Base-by-base conservation (phyloP, 306 rosid genomes). In the Acacia acuminata region DNA sequence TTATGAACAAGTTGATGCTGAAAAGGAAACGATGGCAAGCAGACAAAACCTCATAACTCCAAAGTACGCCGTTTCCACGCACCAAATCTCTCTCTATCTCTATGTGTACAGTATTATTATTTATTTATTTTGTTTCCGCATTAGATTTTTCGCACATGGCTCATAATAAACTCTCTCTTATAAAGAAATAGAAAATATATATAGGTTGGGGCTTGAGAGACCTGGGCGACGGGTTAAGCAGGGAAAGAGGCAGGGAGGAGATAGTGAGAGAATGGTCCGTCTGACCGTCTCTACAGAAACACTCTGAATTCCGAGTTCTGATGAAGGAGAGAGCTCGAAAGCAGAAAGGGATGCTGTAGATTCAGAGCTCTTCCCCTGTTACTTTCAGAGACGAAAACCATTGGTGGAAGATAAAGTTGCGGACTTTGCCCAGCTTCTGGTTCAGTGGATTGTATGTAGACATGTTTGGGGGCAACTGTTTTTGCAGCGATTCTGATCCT, bases 391-490 rank as follows among this genome's bases (percentile, higher is more conserved):
- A 19, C 47, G 20, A 67, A 36, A 36, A 67, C 8, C 47, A 12
- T 25, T 61, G 17, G 34, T 58, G 65, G 32, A 58, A 22, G 65
- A 58, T 58, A 22, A 58, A 58, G 32, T 3, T 34, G 44, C 3
- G 44, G 71, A 40, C 19, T 66, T 25, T 24, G 67, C 19, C 10
- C 7, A 8, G 47, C 47, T 67, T 36, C 14, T 17, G 47, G 24
- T 36, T 4, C 27, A 11, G 65, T 15, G 53, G 8, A 47, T 61
- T 6, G 27, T 65, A 5, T 8, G 47, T 50, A 8, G 36, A 32
- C 82, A 93, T 96, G 98, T 84, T 93, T 84, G 93, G 92, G 48
- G 87, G 87, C 70, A 79, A 89, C 70, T 86, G 89, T 44, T 86
- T 87, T 80, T 93, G 96, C 32, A 90, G 98, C 93, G 80, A 85